A percentile compares a stretch with the other conserved stretches of the same genome.
Conservation (phyloP, 2,329 filamentous ascomycete genomes). For the Colletotrichum echinochloae region DNA sequence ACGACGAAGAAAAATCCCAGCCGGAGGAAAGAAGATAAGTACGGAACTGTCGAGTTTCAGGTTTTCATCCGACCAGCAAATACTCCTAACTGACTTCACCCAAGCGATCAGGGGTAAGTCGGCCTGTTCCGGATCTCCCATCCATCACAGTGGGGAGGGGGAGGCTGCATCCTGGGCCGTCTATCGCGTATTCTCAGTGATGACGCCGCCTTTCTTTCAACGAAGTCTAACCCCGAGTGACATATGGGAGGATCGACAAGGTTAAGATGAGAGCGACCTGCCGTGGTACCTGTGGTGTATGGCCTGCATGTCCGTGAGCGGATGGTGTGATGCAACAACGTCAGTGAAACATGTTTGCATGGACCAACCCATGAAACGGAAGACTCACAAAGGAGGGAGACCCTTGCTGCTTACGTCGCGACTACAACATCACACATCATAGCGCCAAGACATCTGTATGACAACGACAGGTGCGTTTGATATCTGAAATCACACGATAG, state of each 20-base stretch:
- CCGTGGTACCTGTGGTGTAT: neutral
- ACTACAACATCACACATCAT: slow-evolving; percentile 8
- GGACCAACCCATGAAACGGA: slow-evolving; percentile 33
- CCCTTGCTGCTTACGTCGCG: neutral
- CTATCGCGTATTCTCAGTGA: slow-evolving; percentile 11
- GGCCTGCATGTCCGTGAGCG: slow-evolving; percentile 3
- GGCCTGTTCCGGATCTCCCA: slow-evolving; percentile 11
- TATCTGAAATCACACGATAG: neutral
- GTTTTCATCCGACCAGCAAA: neutral
- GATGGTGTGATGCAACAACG: slow-evolving; percentile 4
- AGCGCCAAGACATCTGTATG: slow-evolving; percentile 24
- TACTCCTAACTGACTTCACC: no score
- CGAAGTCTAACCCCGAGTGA: neutral
- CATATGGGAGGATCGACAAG: neutral
- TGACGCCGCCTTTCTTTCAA: neutral
- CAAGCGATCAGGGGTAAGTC: neutral
- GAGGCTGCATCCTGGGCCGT: slow-evolving; percentile 6
- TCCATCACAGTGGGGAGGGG: slow-evolving; percentile 12
- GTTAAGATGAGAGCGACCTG: slow-evolving; percentile 13
- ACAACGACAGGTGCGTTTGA: neutral
- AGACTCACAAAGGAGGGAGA: neutral
- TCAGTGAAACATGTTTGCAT: slow-evolving; percentile 35
- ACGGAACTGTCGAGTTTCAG: neutral
- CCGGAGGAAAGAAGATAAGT: no score
- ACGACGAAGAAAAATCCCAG: neutral